phyloP scores from a whole-genome alignment of 2,329 filamentous ascomycete species.

The Aureobasidium sp. region DNA sequence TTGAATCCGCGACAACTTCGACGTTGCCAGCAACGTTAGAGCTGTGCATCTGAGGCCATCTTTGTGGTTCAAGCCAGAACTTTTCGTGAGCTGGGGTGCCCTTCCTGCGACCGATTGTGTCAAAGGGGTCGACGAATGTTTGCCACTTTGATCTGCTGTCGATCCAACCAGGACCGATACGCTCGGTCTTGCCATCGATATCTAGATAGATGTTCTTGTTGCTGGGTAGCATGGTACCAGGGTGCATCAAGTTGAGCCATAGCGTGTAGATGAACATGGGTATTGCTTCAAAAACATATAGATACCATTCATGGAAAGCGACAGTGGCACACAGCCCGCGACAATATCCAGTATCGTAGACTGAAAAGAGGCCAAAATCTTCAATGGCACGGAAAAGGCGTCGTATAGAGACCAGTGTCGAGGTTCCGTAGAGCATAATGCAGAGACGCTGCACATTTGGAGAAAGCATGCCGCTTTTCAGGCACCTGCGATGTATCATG shows the following conservation, averaged over 20 bases:
- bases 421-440: constrained; percentile 41
- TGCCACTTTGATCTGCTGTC: background rate
- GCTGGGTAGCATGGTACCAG: background rate
- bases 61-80: background rate
- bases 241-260: background rate
- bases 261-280: background rate
- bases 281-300: constrained; percentile 45
- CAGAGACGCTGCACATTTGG: constrained; percentile 37
- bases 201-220: background rate
- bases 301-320: constrained; percentile 42
- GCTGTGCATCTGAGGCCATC: background rate
- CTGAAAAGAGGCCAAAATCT: constrained; percentile 29
- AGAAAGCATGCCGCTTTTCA: constrained; percentile 38
- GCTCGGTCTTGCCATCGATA: background rate
- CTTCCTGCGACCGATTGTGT: background rate
- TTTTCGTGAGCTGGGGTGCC: background rate
- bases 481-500: constrained; percentile 18
- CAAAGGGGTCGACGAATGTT: background rate
- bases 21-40: background rate
- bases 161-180: background rate
- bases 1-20: background rate
- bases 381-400: constrained; percentile 48
- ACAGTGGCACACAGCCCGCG: constrained; percentile 27
- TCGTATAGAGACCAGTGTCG: constrained; percentile 38
- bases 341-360: constrained; percentile 16